Evolutionary conservation across 345 rosid species (phyloP), one percentile per base, ranked within the genome.

Genomic region (Hibiscus mutabilis): DNA sequence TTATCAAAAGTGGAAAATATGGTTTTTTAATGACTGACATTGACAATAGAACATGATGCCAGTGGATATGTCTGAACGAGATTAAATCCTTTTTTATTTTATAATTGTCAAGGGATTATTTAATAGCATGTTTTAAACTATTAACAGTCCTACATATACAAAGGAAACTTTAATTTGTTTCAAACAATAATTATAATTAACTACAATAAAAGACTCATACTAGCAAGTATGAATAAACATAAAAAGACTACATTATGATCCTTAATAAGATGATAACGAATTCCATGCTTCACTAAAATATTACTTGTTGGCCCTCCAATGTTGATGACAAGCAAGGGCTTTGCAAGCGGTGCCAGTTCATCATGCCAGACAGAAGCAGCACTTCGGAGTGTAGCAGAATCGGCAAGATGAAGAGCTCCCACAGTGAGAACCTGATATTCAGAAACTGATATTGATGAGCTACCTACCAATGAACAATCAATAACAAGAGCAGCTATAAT

Each of bases 261-360:
- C 76, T 44, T 25, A 63, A 21, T 42, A 51, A 72, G 62, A 68
- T 75, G 58, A 66, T 16, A 62, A 44, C n/a, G 53, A 61, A 40
- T 21, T 74, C 64, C 70, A 56, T 10, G 69, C 42, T 51, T 74
- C 46, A 80, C 61, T 16, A 70, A 77, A 33, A 46, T 44, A 77
- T 80, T 84, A 94, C 99, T 77, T 74, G 97, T 79, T 77, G 99
- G 97, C 57, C 99, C 96, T 77, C 98, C 99, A 78, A 94, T 78
- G 77, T 92, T 92, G 74, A 94, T 93, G 46, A 89, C 93, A 69
- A 94, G 89, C 76, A 94, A 87, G 22, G 99, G 99, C 79, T 84
- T 94, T 16, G 87, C 79, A 58, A 92, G 87, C 8, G 78, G 74
- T 68, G 89, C 86, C 71, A 94, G 81, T 78, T 82, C 80, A 62